These are phyloP conservation scores for Exophiala bonariae DNA, from an alignment of 2,329 filamentous ascomycete genomes.

Conservation along the genomic window DNA sequence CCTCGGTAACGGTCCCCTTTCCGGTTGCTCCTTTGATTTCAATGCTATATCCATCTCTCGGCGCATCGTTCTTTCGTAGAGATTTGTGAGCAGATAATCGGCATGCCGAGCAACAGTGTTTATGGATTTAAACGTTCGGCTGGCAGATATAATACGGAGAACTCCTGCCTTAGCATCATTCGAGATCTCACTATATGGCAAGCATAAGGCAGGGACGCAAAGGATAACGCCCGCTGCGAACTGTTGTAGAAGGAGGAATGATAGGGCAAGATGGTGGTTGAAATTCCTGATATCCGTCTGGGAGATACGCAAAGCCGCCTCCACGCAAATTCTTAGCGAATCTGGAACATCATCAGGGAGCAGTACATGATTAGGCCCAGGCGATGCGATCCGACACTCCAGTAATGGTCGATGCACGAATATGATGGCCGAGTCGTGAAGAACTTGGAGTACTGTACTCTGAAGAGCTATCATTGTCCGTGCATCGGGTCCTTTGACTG, in stretches of 20 bases:
- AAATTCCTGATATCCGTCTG: constrained; percentile 30
- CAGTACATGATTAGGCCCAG: constrained; percentile 8
- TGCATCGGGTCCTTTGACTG: neutral
- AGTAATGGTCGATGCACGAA: constrained; percentile 29
- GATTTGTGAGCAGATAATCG: constrained; percentile 30
- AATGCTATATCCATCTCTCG: constrained; percentile 25
- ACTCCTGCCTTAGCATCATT: constrained; percentile 34
- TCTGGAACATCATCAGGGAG: constrained; percentile 7
- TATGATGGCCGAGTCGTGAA: constrained; percentile 30
- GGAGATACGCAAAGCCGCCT: constrained; percentile 33
- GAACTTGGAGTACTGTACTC: constrained; percentile 27
- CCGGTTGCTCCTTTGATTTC: no score
- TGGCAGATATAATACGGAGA: constrained; percentile 32
- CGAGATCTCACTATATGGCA: constrained; percentile 30
- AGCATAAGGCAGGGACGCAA: constrained; percentile 32
- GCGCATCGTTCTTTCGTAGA: constrained; percentile 29
- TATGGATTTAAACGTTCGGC: constrained; percentile 22
- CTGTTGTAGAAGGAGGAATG: constrained; percentile 25
- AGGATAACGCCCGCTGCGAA: constrained; percentile 30
- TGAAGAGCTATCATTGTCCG: constrained; percentile 20
- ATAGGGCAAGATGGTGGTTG: constrained; percentile 29
- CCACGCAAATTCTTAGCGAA: constrained; percentile 22
- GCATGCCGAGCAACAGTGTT: constrained; percentile 32
- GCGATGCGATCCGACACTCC: constrained; percentile 21
- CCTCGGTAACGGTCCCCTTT: no score